Evolutionary conservation across 2,329 filamentous ascomycete species (phyloP).

Genomic region (Emmonsia crescens): DNA sequence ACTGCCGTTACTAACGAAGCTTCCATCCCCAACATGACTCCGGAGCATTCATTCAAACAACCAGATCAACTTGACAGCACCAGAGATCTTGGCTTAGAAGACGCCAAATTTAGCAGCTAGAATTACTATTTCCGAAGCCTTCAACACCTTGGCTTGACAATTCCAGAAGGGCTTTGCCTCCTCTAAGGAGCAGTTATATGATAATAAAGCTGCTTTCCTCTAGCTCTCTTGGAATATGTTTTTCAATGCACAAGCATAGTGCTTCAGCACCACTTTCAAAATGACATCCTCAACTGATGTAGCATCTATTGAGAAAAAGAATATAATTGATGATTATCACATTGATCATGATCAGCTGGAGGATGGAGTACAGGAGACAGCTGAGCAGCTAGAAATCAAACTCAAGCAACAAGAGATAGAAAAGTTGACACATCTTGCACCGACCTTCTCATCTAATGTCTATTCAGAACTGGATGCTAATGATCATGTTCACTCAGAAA

Average conservation of each 20-base stretch:
- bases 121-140: neutral
- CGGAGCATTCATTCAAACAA: no score
- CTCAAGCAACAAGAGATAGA: slow-evolving; percentile 6
- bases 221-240: neutral
- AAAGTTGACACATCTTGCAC: slow-evolving; percentile 6
- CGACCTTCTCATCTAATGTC: no score
- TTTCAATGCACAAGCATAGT: neutral
- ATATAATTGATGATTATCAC: neutral
- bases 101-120: neutral
- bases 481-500: slow-evolving; percentile 4
- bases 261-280: neutral
- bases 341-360: neutral
- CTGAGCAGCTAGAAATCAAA: neutral
- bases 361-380: neutral
- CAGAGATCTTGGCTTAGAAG: no score
- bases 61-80: no score
- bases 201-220: neutral
- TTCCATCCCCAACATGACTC: no score
- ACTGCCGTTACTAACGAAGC: no score
- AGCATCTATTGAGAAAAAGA: neutral
- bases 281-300: neutral
- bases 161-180: no score
- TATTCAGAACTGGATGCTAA: neutral
- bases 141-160: no score
- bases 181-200: no score